These are phyloP conservation scores for Solanum neorickii DNA, from an alignment of 257 asterid species.

Conservation along the genomic window DNA sequence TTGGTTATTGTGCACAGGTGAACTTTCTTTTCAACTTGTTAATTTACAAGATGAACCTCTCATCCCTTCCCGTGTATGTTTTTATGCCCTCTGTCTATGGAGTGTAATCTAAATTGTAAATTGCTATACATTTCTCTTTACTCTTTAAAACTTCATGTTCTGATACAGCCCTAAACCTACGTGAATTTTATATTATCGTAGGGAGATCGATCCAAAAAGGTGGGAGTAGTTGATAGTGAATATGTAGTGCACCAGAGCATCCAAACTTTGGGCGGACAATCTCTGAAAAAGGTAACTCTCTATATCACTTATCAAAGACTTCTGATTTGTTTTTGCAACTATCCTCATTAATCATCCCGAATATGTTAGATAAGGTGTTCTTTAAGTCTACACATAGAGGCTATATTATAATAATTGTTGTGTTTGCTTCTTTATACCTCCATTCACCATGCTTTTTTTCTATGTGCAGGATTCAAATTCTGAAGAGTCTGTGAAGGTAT, in stretches of 20 bases:
- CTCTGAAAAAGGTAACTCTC: conserved; percentile 44
- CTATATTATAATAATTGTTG: background rate
- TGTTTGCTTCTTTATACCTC: background rate
- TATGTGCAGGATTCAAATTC: conserved; percentile 29
- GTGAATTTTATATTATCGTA: background rate
- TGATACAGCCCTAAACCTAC: background rate
- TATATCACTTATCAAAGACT: background rate
- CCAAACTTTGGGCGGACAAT: conserved; percentile 88
- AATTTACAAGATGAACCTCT: background rate
- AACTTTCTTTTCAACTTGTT: background rate
- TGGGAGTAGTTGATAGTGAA: conserved; percentile 93
- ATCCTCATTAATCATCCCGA: background rate
- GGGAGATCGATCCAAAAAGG: conserved; percentile 88
- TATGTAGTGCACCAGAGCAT: conserved; percentile 92
- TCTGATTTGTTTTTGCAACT: background rate
- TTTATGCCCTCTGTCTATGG: background rate
- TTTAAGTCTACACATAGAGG: background rate
- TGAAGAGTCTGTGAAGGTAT: conserved; percentile 42
- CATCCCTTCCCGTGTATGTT: background rate
- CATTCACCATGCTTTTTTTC: background rate
- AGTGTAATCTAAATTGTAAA: background rate
- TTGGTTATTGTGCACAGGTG: conserved; percentile 97
- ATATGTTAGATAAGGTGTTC: background rate
- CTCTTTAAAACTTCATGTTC: background rate
- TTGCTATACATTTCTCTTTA: background rate